Evolutionary conservation across 306 rosid species (phyloP).

Genomic region (Vicia villosa): DNA sequence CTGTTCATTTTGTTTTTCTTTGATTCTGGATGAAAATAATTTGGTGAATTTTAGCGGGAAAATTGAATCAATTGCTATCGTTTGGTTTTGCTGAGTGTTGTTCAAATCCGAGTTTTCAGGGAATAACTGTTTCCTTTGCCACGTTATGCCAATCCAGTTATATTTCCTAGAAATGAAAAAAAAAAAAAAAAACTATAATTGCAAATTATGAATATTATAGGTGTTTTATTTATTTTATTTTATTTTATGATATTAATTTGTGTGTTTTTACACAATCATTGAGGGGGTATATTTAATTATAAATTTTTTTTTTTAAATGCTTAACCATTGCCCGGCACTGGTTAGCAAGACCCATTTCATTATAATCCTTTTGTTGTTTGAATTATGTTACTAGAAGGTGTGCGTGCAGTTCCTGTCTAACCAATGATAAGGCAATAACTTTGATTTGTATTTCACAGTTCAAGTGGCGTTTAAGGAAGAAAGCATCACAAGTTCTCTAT

Average conservation of each 20-base stretch:
- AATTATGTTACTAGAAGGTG: neutral
- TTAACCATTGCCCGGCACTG: too few relatives aligned
- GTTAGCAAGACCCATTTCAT: too few relatives aligned
- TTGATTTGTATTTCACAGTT: constrained; percentile 55
- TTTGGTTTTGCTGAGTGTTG: neutral
- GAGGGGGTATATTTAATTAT: too few relatives aligned
- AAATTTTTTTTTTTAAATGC: too few relatives aligned
- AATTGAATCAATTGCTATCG: neutral
- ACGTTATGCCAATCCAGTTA: neutral
- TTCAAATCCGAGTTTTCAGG: constrained; percentile 17
- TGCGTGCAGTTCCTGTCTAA: constrained; percentile 22
- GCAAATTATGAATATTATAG: neutral
- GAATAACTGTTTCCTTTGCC: neutral
- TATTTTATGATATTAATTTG: constrained; percentile 6
- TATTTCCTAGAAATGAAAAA: constrained; percentile 7
- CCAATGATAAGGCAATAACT: constrained; percentile 22
- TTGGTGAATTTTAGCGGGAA: constrained; percentile 13
- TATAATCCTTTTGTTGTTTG: constrained; percentile 11
- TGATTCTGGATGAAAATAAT: neutral
- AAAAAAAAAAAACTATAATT: neutral
- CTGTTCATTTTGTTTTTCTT: neutral
- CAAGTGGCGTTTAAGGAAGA: constrained; percentile 81
- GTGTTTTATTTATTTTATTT: neutral
- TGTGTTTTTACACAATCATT: neutral
- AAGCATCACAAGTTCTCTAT: constrained; percentile 89